Percentiles rank a stretch among this genome's conserved stretches.
These are phyloP conservation scores for Ceratocystis harringtonii DNA, from an alignment of 2,329 filamentous ascomycete genomes.

Conservation along the genomic window DNA sequence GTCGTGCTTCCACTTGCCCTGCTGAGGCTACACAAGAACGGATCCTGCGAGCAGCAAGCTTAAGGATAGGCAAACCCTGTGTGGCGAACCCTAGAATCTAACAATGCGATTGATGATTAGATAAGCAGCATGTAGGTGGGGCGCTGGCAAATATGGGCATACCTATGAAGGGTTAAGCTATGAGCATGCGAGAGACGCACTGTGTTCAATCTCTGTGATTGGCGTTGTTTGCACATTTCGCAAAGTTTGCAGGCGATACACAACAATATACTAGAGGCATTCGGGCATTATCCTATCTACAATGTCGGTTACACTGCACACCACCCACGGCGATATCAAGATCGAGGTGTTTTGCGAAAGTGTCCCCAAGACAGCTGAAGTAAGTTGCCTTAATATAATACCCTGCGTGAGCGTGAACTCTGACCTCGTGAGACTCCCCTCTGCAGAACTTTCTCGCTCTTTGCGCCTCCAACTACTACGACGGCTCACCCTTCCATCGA, in stretches of 20 bases:
- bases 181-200: neutral
- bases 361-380: constrained; percentile 82
- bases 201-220: too few relatives aligned
- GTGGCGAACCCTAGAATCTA: neutral
- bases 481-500: constrained; percentile 62
- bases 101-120: neutral
- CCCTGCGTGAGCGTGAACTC: neutral
- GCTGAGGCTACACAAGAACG: neutral
- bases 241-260: too few relatives aligned
- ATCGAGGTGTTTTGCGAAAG: constrained; percentile 92
- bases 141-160: neutral
- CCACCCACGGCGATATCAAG: constrained; percentile 78
- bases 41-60: neutral
- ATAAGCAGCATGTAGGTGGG: neutral
- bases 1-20: neutral
- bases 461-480: constrained; percentile 65
- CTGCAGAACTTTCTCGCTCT: constrained; percentile 71
- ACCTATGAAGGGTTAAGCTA: neutral
- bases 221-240: too few relatives aligned
- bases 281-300: neutral
- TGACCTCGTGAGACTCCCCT: neutral
- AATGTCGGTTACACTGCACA: constrained; percentile 64
- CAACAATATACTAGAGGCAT: neutral
- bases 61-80: neutral
- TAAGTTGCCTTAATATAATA: constrained; percentile 25